A percentile compares a stretch with the other conserved stretches of the same genome.
Conservation (phyloP, 495 filamentous ascomycete genomes). For the Aspergillus hancockii region DNA sequence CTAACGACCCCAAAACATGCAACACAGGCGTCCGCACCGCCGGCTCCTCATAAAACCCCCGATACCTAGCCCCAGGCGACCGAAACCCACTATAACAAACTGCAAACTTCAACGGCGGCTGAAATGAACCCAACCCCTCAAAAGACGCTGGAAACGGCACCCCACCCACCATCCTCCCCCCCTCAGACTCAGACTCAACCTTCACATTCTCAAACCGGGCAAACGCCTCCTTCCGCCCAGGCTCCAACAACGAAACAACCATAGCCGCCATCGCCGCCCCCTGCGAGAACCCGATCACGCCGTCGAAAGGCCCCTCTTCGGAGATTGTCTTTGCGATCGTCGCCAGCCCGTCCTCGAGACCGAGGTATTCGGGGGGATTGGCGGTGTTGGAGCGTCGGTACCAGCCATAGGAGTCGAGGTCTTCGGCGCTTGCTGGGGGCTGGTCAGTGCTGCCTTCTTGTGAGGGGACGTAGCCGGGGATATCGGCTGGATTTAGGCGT, state of each 20-base stretch:
- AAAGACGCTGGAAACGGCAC: conserved; percentile 55
- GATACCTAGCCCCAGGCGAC: conserved; percentile 61
- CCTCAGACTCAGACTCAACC: conserved; percentile 12
- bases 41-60: conserved; percentile 69
- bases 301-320: conserved; percentile 65
- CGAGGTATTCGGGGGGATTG: conserved; percentile 59
- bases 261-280: conserved; percentile 65
- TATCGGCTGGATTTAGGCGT: conserved; percentile 63
- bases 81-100: conserved; percentile 79
- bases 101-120: conserved; percentile 73
- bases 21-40: conserved; percentile 73
- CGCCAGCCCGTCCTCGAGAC: conserved; percentile 63
- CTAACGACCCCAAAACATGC: conserved; percentile 81
- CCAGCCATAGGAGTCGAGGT: conserved; percentile 77
- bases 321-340: conserved; percentile 58
- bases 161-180: conserved; percentile 22
- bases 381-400: conserved; percentile 62
- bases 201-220: conserved; percentile 23
- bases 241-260: conserved; percentile 69
- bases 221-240: conserved; percentile 48
- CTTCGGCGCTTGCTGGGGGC: conserved; percentile 8
- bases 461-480: conserved; percentile 62
- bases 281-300: conserved; percentile 76
- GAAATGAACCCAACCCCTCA: conserved; percentile 39
- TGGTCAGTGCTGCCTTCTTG: conserved; percentile 9